Percentiles rank a stretch among this genome's conserved stretches.
Conservation (phyloP, 768 basidiomycete genomes). For the Dentipellis fragilis region DNA sequence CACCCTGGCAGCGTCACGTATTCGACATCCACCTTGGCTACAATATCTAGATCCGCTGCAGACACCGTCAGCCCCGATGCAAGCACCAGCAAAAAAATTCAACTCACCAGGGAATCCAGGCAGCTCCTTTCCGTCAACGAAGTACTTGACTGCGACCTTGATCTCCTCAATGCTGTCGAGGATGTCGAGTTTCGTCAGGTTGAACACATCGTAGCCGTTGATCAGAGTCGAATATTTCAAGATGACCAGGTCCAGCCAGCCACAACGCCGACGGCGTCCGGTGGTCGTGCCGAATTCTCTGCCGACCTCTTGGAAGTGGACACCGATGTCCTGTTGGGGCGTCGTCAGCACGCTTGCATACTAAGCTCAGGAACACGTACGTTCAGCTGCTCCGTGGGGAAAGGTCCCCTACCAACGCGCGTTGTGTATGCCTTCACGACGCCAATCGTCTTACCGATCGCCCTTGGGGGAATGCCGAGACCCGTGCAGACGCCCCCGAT, state of each 20-base stretch:
- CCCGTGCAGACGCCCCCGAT: conserved; percentile 97
- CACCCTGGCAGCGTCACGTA: conserved; percentile 91
- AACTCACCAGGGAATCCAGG: conserved; percentile 77
- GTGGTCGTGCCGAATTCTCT: conserved; percentile 89
- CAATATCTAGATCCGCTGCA: conserved; percentile 74
- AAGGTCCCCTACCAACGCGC: conserved; percentile 95
- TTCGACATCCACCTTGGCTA: conserved; percentile 71
- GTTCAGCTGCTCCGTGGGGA: conserved; percentile 92
- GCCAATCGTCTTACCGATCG: conserved; percentile 80
- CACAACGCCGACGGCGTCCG: conserved; percentile 85
- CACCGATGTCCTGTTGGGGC: conserved; percentile 55
- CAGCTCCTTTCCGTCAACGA: conserved; percentile 66
- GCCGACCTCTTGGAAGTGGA: conserved; percentile 89
- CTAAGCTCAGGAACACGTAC: conserved; percentile 29
- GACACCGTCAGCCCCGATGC: background rate
- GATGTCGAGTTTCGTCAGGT: conserved; percentile 94
- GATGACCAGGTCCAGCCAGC: conserved; percentile 96
- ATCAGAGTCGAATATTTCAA: conserved; percentile 86
- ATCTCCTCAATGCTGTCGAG: conserved; percentile 80
- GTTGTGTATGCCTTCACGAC: conserved; percentile 99
- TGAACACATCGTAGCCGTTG: conserved; percentile 91
- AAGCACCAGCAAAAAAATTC: background rate
- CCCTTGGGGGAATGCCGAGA: conserved; percentile 89
- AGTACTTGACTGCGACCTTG: conserved; percentile 79
- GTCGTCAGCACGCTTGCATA: background rate